Evolutionary conservation across 306 rosid genomes (phyloP).

Genomic region (Acacia confusa): DNA sequence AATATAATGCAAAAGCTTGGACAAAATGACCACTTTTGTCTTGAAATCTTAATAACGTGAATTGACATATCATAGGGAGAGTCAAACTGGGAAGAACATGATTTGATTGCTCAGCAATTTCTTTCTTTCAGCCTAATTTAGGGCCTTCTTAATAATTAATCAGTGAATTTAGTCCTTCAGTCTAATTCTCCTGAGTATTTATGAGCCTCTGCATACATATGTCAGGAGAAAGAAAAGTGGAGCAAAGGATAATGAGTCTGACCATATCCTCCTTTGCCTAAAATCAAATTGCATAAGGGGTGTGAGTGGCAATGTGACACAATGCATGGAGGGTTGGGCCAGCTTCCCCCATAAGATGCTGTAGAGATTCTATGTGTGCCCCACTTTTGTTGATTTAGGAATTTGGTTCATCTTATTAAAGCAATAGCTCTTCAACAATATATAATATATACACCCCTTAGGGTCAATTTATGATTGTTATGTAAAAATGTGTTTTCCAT

Average conservation of each 20-base stretch:
- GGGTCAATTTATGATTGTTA: not conserved
- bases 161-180: not conserved
- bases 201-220: not conserved
- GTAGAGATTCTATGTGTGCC: not conserved
- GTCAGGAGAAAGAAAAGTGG: not conserved
- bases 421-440: not conserved
- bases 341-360: not conserved
- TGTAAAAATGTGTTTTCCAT: not conserved
- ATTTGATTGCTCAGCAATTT: too few relatives aligned
- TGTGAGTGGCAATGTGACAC: not conserved
- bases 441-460: not conserved
- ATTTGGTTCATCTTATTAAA: not conserved
- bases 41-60: too few relatives aligned
- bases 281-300: not conserved
- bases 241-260: not conserved
- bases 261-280: not conserved
- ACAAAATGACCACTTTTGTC: too few relatives aligned
- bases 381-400: not conserved
- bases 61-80: too few relatives aligned
- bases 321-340: not conserved
- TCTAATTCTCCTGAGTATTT: not conserved
- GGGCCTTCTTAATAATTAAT: not conserved
- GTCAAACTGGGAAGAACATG: too few relatives aligned
- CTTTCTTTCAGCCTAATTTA: too few relatives aligned
- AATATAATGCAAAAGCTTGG: too few relatives aligned